phyloP scores from a whole-genome alignment of 768 basidiomycete species.

The Coprinopsis marcescibilis region DNA sequence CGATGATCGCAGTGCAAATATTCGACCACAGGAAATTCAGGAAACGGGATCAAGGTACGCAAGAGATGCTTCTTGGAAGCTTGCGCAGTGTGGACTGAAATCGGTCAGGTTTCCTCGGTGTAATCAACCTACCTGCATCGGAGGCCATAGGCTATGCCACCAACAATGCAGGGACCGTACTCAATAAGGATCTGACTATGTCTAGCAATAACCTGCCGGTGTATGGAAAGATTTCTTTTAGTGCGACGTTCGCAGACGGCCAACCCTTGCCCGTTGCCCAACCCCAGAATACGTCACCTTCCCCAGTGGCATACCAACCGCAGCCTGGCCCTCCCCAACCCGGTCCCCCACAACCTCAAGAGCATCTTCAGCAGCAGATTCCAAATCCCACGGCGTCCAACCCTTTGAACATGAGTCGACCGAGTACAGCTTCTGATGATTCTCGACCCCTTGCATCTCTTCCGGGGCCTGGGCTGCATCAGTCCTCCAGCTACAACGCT shows the following conservation, averaged over 20 bases:
- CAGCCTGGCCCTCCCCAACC: constrained; percentile 10
- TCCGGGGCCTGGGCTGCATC: constrained; percentile 16
- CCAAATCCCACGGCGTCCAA: constrained; percentile 1
- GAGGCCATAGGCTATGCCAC: constrained; percentile 47
- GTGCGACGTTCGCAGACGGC: constrained; percentile 39
- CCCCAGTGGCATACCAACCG: constrained; percentile 7
- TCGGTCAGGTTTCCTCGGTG: constrained; percentile 47
- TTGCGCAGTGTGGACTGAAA: constrained; percentile 24
- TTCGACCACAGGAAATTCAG: constrained; percentile 89
- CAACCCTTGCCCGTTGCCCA: constrained; percentile 19
- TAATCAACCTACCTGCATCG: constrained; percentile 49
- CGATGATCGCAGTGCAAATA: constrained; percentile 76
- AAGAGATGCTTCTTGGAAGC: too few relatives aligned
- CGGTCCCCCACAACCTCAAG: background rate
- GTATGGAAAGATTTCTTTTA: constrained; percentile 76
- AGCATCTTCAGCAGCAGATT: background rate
- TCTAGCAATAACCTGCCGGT: constrained; percentile 75
- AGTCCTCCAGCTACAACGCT: constrained; percentile 22
- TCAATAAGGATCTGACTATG: constrained; percentile 69
- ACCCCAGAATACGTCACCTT: constrained; percentile 9
- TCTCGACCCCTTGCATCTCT: background rate
- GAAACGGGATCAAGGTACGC: constrained; percentile 72
- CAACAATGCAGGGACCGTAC: constrained; percentile 45
- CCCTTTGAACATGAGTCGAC: background rate
- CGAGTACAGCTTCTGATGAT: background rate